phyloP scores from a whole-genome alignment of 2,329 filamentous ascomycete genomes.

The Madurella fahalii region DNA sequence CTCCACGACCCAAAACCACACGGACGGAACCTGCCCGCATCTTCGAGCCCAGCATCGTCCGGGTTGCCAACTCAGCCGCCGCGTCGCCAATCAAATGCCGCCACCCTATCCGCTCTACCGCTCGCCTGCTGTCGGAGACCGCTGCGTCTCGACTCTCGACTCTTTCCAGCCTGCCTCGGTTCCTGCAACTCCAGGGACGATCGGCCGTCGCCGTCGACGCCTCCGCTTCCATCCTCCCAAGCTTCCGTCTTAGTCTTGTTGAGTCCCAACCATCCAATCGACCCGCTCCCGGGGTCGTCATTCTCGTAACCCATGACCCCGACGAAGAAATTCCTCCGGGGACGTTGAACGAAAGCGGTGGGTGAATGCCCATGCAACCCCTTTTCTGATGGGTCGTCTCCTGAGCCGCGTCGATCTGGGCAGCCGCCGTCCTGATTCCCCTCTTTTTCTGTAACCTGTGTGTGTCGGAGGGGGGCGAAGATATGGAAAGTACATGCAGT shows the following conservation, averaged over 20 bases:
- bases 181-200: conserved; percentile 5
- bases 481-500: no score
- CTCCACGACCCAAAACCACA: conserved; percentile 28
- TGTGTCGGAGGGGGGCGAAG: no score
- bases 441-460: no score
- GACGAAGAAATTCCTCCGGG: neutral
- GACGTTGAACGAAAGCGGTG: neutral
- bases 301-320: neutral
- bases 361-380: neutral
- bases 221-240: neutral
- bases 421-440: no score
- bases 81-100: conserved; percentile 23
- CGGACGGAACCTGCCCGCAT: conserved; percentile 22
- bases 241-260: neutral
- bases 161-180: neutral
- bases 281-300: neutral
- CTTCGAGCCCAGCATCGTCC: conserved; percentile 18
- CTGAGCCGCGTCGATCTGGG: neutral
- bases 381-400: neutral
- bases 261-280: neutral
- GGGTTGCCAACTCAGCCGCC: conserved; percentile 24
- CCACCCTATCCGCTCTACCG: conserved; percentile 19
- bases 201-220: neutral
- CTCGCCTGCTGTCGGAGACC: no score
- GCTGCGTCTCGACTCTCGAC: no score